A percentile compares a stretch with the other conserved stretches of the same genome.
phyloP scores from a whole-genome alignment of 169 alveolate species.

The Plasmodium coatneyi region DNA sequence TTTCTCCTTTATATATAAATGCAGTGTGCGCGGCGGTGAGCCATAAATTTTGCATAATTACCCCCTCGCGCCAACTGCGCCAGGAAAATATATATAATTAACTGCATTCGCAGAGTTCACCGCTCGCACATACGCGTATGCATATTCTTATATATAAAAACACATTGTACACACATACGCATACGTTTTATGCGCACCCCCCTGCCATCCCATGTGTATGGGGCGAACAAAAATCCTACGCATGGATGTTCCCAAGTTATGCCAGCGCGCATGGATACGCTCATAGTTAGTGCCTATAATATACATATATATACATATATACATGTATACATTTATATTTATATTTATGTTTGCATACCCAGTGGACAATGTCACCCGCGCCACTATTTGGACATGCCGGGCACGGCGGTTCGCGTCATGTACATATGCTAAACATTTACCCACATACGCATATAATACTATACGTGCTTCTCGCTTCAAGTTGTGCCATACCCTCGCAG shows the following conservation, averaged over 20 bases:
- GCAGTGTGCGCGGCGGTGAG: neutral
- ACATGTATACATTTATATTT: neutral
- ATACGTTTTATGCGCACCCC: neutral
- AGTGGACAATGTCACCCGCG: neutral
- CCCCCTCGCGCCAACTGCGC: neutral
- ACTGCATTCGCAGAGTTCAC: neutral
- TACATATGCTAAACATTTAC: neutral
- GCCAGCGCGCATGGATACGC: neutral
- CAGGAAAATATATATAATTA: neutral
- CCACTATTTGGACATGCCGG: neutral
- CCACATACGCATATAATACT: neutral
- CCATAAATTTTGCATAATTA: neutral
- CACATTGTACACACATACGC: neutral
- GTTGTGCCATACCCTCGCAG: neutral
- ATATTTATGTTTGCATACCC: neutral
- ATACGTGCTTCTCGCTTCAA: neutral
- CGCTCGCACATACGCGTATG: neutral
- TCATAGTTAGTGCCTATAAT: neutral
- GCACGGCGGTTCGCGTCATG: neutral
- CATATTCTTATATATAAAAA: neutral
- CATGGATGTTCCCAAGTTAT: neutral
- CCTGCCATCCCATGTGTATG: neutral
- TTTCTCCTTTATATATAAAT: neutral
- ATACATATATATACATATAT: neutral
- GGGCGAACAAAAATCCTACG: neutral